Evolutionary conservation across 352 stramenopile genomes (phyloP).

Genomic region (Phytophthora sp.): DNA sequence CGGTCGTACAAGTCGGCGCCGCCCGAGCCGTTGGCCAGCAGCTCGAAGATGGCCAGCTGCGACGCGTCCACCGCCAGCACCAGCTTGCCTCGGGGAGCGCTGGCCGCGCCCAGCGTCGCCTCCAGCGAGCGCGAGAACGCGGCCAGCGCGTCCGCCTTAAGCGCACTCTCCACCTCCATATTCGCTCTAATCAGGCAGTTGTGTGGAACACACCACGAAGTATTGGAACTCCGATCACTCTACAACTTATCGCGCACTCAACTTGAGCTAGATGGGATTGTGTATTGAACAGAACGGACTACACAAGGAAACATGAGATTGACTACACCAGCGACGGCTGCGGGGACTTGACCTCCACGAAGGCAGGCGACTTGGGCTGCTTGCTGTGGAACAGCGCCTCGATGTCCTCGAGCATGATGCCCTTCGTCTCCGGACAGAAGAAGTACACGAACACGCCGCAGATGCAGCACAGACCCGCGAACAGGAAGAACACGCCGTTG

Average conservation of each 20-base stretch:
- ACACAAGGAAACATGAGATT: too few relatives aligned
- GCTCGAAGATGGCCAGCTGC: constrained; percentile 65
- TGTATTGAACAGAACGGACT: too few relatives aligned
- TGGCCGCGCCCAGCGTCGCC: constrained; percentile 2
- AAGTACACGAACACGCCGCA: constrained; percentile 51
- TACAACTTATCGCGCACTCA: too few relatives aligned
- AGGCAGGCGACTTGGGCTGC: constrained; percentile 17
- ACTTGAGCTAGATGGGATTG: constrained; percentile 1
- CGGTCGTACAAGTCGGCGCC: constrained; percentile 70
- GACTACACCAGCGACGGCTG: too few relatives aligned
- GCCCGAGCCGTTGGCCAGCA: constrained; percentile 70
- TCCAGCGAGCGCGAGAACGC: constrained; percentile 49
- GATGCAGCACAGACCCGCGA: constrained; percentile 45
- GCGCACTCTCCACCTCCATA: constrained; percentile 48
- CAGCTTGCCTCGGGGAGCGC: constrained; percentile 14
- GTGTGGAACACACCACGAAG: too few relatives aligned
- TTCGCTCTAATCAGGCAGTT: too few relatives aligned
- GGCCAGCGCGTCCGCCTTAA: constrained; percentile 59
- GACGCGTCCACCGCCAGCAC: constrained; percentile 62
- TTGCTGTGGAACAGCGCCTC: constrained; percentile 38
- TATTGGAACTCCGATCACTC: too few relatives aligned
- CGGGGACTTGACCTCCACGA: constrained; percentile 39
- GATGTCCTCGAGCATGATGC: constrained; percentile 53
- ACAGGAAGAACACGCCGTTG: constrained; percentile 65
- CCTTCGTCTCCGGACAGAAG: constrained; percentile 47